phyloP scores from a whole-genome alignment of 1,139 yeast species.

The Kodamaea derodonti region DNA sequence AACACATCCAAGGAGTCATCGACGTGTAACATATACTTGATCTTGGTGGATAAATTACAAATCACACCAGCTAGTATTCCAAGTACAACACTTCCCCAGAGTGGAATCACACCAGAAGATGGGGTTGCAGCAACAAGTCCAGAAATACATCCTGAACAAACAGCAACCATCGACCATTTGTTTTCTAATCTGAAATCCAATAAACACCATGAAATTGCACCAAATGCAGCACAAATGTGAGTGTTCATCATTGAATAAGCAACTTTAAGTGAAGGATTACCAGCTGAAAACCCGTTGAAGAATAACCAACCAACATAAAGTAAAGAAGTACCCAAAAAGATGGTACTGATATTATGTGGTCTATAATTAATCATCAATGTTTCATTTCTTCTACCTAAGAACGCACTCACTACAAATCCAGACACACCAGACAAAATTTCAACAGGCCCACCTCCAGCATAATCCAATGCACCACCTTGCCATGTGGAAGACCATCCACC shows the following conservation, averaged over 20 bases:
- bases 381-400: conserved; percentile 80
- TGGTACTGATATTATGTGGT: conserved; percentile 90
- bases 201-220: conserved; percentile 89
- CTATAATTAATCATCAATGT: conserved; percentile 83
- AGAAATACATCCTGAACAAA: conserved; percentile 92
- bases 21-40: conserved; percentile 75
- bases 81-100: conserved; percentile 86
- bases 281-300: conserved; percentile 80
- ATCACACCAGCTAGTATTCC: conserved; percentile 79
- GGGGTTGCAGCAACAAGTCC: conserved; percentile 98
- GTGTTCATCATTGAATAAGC: conserved; percentile 89
- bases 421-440: conserved; percentile 90
- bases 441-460: conserved; percentile 98
- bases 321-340: conserved; percentile 70
- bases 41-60: conserved; percentile 86
- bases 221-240: conserved; percentile 83
- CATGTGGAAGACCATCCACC: conserved; percentile 81
- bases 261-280: conserved; percentile 61
- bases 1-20: conserved; percentile 94
- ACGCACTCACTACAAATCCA: conserved; percentile 81
- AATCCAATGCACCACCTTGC: conserved; percentile 88
- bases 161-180: conserved; percentile 93
- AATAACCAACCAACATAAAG: conserved; percentile 81
- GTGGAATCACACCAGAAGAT: conserved; percentile 82
- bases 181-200: conserved; percentile 83